These are phyloP conservation scores for Vitellaria paradoxa DNA, from an alignment of 179 eudicot genomes.

Conservation along the genomic window DNA sequence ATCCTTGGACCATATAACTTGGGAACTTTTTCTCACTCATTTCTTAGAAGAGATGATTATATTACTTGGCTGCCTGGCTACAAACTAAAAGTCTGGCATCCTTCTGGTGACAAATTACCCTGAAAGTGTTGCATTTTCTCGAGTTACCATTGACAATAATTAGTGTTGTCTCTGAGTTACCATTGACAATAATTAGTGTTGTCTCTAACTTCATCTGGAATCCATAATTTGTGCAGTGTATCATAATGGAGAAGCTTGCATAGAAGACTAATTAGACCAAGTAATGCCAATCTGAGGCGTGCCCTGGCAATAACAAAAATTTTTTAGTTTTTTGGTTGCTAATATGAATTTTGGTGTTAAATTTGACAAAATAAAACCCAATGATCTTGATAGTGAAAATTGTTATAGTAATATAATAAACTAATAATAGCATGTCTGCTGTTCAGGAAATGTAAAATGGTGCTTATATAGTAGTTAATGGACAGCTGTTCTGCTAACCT, in stretches of 20 bases:
- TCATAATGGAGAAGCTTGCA: background rate
- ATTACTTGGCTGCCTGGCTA: background rate
- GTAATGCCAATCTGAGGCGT: background rate
- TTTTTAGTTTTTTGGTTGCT: background rate
- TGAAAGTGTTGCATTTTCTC: background rate
- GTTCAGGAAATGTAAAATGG: background rate
- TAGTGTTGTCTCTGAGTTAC: background rate
- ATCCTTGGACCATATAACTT: background rate
- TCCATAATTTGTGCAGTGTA: background rate
- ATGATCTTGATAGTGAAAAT: too few relatives aligned
- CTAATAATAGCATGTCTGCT: background rate
- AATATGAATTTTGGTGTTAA: background rate
- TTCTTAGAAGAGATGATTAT: background rate
- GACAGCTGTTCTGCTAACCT: background rate
- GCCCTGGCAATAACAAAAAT: background rate
- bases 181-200: background rate
- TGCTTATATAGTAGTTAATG: background rate
- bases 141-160: background rate
- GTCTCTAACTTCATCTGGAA: background rate
- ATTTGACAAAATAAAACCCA: background rate
- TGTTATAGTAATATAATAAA: background rate
- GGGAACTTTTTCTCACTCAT: background rate
- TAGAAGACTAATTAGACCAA: background rate
- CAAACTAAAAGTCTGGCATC: background rate
- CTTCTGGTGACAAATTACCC: too few relatives aligned